Percentiles rank a stretch among this genome's conserved stretches.
Conservation (phyloP, 2,329 filamentous ascomycete genomes). For the Trichoderma arundinaceum region DNA sequence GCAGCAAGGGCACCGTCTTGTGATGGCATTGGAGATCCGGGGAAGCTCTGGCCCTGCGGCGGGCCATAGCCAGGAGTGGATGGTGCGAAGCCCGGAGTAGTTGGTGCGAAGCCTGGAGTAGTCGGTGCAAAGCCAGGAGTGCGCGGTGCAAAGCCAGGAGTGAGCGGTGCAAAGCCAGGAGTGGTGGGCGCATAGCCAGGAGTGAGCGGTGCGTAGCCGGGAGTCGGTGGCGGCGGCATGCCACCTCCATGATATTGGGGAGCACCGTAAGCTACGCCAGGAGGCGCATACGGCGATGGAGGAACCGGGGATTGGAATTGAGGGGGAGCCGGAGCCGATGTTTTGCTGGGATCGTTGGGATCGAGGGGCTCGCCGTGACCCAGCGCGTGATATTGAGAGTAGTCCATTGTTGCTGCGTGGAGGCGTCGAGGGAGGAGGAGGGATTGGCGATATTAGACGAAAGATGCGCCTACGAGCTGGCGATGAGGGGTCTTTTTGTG, state of each 20-base stretch:
- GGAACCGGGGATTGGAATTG: slow-evolving; percentile 64
- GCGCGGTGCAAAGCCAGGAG: too few species aligned
- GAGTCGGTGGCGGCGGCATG: slow-evolving; percentile 41
- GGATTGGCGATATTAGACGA: slow-evolving; percentile 38
- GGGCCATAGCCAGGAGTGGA: slow-evolving; percentile 39
- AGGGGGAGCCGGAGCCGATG: slow-evolving; percentile 55
- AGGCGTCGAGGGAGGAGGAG: background rate
- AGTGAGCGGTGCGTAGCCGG: slow-evolving; percentile 40
- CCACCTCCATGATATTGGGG: slow-evolving; percentile 36
- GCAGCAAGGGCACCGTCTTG: slow-evolving; percentile 62
- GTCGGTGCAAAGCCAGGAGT: too few species aligned
- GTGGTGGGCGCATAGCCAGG: slow-evolving; percentile 36
- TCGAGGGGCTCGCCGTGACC: slow-evolving; percentile 62
- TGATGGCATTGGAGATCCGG: slow-evolving; percentile 41
- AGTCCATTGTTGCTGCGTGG: slow-evolving; percentile 57
- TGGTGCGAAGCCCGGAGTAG: too few species aligned
- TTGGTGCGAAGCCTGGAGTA: too few species aligned
- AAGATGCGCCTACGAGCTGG: slow-evolving; percentile 33
- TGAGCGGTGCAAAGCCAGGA: slow-evolving; percentile 41
- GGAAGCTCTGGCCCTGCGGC: slow-evolving; percentile 42
- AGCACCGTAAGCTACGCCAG: slow-evolving; percentile 40
- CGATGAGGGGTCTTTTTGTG: slow-evolving; percentile 25
- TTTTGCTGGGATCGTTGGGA: slow-evolving; percentile 59
- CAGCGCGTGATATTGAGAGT: slow-evolving; percentile 61
- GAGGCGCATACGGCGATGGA: slow-evolving; percentile 61